phyloP scores from a whole-genome alignment of 129 eudicot species.

The Flaveria sonorensis region DNA sequence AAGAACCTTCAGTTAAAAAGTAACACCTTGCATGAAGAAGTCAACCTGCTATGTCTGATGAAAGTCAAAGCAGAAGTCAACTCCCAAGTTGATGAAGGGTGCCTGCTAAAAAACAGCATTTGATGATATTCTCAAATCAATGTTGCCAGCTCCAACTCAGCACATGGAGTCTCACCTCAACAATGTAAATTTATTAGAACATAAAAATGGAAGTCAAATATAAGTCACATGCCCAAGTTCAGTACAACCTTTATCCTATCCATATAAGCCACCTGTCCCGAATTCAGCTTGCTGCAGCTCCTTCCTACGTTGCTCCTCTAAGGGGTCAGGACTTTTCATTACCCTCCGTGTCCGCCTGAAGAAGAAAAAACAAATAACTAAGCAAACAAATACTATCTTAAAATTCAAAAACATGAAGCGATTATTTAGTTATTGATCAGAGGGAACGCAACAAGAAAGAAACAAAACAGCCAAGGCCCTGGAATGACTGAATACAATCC shows the following conservation, averaged over 20 bases:
- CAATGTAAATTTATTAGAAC: neutral
- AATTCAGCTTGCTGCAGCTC: conserved; percentile 28
- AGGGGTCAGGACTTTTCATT: conserved; percentile 46
- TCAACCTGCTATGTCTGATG: conserved; percentile 52
- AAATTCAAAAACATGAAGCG: neutral
- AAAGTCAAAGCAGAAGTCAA: neutral
- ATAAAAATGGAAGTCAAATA: no score
- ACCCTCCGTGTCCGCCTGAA: conserved; percentile 67
- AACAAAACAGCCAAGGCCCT: neutral
- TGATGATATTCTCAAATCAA: neutral
- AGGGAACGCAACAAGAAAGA: neutral
- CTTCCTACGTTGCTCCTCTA: conserved; percentile 32
- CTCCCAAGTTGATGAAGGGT: no score
- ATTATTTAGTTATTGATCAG: neutral
- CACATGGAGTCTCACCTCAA: neutral
- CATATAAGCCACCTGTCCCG: conserved; percentile 27
- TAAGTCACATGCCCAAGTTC: neutral
- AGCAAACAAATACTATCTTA: neutral
- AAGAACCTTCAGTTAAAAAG: conserved; percentile 38
- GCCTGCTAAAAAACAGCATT: no score
- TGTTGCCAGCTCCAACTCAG: neutral
- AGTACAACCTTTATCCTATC: conserved; percentile 14
- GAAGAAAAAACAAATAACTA: neutral
- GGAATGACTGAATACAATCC: neutral
- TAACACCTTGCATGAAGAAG: conserved; percentile 56